A percentile compares a stretch with the other conserved stretches of the same genome.
These are phyloP conservation scores for Hypoxylon sp. DNA, from an alignment of 2,329 filamentous ascomycete genomes.

Conservation along the genomic window DNA sequence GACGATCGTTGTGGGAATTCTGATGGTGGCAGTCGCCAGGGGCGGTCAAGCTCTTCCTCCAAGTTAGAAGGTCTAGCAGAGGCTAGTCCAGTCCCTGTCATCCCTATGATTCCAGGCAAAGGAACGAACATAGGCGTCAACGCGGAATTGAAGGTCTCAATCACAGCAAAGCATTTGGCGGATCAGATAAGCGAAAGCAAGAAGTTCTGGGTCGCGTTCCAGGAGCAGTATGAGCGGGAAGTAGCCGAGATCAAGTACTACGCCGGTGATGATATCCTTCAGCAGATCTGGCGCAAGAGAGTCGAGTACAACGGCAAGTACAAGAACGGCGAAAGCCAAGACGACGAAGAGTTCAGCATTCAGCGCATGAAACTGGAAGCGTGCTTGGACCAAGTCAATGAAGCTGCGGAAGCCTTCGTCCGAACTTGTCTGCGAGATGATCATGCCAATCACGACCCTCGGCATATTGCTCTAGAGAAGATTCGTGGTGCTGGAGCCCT, in stretches of 20 bases:
- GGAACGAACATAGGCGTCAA: conserved; percentile 27
- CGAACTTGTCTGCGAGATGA: conserved; percentile 22
- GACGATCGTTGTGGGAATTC: conserved; percentile 15
- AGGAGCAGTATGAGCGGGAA: conserved; percentile 47
- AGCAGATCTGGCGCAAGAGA: conserved; percentile 52
- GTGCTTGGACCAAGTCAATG: conserved; percentile 47
- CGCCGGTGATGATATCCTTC: conserved; percentile 42
- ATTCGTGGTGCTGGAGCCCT: conserved; percentile 40
- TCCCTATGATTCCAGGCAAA: neutral
- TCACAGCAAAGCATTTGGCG: conserved; percentile 49
- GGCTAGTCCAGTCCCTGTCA: neutral
- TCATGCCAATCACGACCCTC: conserved; percentile 42
- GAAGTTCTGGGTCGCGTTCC: conserved; percentile 46
- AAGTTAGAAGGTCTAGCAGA: neutral
- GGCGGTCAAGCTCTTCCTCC: neutral
- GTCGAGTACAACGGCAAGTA: conserved; percentile 40
- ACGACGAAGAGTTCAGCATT: conserved; percentile 43
- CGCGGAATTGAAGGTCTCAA: conserved; percentile 47
- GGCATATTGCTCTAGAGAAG: conserved; percentile 48
- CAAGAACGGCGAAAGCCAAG: conserved; percentile 36
- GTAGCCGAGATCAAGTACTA: conserved; percentile 48
- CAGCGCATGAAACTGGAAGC: conserved; percentile 50
- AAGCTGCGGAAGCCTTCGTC: conserved; percentile 39
- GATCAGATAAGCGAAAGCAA: conserved; percentile 48
- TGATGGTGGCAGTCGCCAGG: neutral